phyloP scores from a whole-genome alignment of 2,329 filamentous ascomycete species.

The Alternaria panax region DNA sequence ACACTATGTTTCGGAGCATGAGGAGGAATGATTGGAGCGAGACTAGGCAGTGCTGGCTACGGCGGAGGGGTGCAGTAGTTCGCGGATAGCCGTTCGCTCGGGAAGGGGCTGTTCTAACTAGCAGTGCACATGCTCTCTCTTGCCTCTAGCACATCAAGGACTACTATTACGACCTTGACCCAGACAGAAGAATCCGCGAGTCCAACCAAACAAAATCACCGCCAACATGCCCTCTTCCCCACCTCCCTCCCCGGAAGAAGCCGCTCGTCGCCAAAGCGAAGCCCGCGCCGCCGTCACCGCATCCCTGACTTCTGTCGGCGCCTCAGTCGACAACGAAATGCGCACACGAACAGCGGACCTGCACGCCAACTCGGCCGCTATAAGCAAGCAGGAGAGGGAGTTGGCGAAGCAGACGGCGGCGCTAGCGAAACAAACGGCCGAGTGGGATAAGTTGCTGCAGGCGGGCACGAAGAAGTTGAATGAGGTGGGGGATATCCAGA shows the following conservation, averaged over 20 bases:
- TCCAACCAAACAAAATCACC: background rate
- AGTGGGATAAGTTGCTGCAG: slow-evolving; percentile 69
- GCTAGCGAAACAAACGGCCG: slow-evolving; percentile 69
- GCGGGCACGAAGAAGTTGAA: slow-evolving; percentile 71
- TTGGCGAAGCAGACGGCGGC: slow-evolving; percentile 66
- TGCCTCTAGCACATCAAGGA: background rate
- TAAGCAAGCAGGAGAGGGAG: slow-evolving; percentile 72
- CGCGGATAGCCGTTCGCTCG: slow-evolving; percentile 1
- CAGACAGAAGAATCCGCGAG: background rate
- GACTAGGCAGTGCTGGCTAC: background rate
- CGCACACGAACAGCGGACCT: slow-evolving; percentile 72
- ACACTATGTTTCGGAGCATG: background rate
- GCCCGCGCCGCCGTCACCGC: slow-evolving; percentile 60
- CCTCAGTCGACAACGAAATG: slow-evolving; percentile 73
- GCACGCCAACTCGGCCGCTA: slow-evolving; percentile 71
- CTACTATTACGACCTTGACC: background rate
- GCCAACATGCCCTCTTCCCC: slow-evolving; percentile 41
- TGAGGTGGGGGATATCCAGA: slow-evolving; percentile 82
- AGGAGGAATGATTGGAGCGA: background rate
- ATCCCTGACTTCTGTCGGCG: slow-evolving; percentile 64
- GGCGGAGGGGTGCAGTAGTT: background rate
- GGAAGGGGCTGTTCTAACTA: slow-evolving; percentile 16
- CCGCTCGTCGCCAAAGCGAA: slow-evolving; percentile 53
- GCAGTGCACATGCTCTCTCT: slow-evolving; percentile 1
- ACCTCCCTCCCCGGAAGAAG: slow-evolving; percentile 29